Base-by-base conservation (phyloP, 1,284 basidiomycete species). In the Trichosporon asahii region DNA sequence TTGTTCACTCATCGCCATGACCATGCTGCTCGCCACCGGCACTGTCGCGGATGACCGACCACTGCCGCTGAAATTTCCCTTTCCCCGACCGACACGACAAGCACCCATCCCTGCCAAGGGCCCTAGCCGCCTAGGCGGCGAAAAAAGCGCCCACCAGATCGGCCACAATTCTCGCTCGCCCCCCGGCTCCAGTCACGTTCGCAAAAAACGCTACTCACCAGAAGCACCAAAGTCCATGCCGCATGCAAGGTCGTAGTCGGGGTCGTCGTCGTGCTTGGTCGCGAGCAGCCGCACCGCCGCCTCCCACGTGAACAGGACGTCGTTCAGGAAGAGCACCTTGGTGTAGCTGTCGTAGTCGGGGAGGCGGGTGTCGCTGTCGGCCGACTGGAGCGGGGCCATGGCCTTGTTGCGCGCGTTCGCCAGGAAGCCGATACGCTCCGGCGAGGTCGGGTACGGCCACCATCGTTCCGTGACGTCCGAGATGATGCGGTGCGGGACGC, bases 191-290 rank as follows among this genome's bases (percentile, higher is more conserved):
- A n/a, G n/a, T n/a, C n/a, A n/a, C n/a, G n/a, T 33, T 33, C 31
- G 6, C 5, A 9, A 33, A 33, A 33, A n/a, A n/a, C n/a, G n/a
- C n/a, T n/a, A 74, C 76, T 84, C 82, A 77, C 83, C 82, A 29
- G 82, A 79, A 57, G 83, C 77, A 27, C 80, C 82, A 61, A 86
- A 86, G 80, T 89, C 88, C 74, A 88, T 79, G 14, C 84, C 88
- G 68, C 88, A 89, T 7, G 83, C 87, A 77, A 88, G 86, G 73
- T 89, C 88, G 72, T 86, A 89, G 21, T 83, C 78, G 60, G 37
- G 60, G 9, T 66, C 65, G 21, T 65, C 72, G n/a, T 73, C 74
- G 15, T 70, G 23, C 2, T 69, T 80, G 6, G 88, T 88, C 29
- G 82, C 80, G 61, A 88, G 76, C 12, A 89, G 83, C 61, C 87